These are phyloP conservation scores for Amauroascus niger DNA, from an alignment of 2,329 filamentous ascomycete genomes.

Conservation along the genomic window DNA sequence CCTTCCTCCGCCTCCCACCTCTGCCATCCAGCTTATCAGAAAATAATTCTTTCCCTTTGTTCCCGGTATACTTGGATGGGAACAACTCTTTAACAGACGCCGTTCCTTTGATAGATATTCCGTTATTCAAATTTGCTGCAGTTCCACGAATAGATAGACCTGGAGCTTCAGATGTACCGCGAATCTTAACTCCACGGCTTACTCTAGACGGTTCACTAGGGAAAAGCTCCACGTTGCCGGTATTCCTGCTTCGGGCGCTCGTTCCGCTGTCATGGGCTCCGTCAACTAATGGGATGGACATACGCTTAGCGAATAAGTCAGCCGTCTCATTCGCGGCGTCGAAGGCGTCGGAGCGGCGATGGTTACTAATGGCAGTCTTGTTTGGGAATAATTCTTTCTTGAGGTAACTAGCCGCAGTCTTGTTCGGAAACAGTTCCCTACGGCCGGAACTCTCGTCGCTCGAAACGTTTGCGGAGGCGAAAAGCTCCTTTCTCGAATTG, in stretches of 20 bases:
- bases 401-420: constrained; percentile 34
- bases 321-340: constrained; percentile 48
- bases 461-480: constrained; percentile 29
- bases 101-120: constrained; percentile 61
- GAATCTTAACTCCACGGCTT: constrained; percentile 47
- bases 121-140: constrained; percentile 29
- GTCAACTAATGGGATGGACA: constrained; percentile 43
- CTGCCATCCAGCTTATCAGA: constrained; percentile 50
- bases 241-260: constrained; percentile 17
- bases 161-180: constrained; percentile 44
- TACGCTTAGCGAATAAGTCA: constrained; percentile 43
- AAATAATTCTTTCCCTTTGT: constrained; percentile 62
- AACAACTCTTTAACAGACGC: constrained; percentile 59
- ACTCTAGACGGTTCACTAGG: constrained; percentile 23
- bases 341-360: constrained; percentile 43
- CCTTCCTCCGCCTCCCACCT: constrained; percentile 52
- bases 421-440: constrained; percentile 41
- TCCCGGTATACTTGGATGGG: constrained; percentile 49
- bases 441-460: constrained; percentile 23
- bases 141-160: constrained; percentile 34
- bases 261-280: constrained; percentile 22
- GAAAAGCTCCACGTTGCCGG: constrained; percentile 32
- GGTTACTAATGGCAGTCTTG: constrained; percentile 34
- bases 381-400: constrained; percentile 52
- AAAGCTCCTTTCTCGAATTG: constrained; percentile 49